A percentile compares a stretch with the other conserved stretches of the same genome.
These are phyloP conservation scores for Lachancea mirantina DNA, from an alignment of 805 yeast species.

Conservation along the genomic window DNA sequence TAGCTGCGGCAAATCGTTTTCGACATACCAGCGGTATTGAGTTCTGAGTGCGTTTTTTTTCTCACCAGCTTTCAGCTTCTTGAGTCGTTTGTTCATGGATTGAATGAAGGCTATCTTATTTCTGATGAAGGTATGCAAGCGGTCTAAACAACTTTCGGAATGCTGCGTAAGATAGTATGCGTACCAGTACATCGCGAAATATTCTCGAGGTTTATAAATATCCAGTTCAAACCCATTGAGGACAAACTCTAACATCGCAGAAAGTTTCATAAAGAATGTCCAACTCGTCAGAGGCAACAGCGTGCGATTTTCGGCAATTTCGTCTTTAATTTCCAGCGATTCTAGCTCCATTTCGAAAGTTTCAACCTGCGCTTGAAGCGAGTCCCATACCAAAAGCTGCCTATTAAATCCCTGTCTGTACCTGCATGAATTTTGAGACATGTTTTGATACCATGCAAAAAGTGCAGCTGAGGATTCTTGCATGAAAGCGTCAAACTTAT, in stretches of 20 bases:
- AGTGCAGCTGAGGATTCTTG: constrained; percentile 43
- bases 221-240: constrained; percentile 71
- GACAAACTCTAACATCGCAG: constrained; percentile 64
- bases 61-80: constrained; percentile 45
- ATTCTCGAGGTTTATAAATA: constrained; percentile 65
- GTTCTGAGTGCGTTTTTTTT: constrained; percentile 38
- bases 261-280: constrained; percentile 58
- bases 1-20: constrained; percentile 33
- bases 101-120: constrained; percentile 31
- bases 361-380: constrained; percentile 71
- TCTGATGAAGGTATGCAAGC: constrained; percentile 29
- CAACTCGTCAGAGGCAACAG: constrained; percentile 66
- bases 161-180: constrained; percentile 47
- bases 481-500: constrained; percentile 17
- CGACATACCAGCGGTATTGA: constrained; percentile 29
- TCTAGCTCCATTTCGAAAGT: constrained; percentile 45
- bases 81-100: constrained; percentile 34
- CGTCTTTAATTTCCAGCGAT: constrained; percentile 31
- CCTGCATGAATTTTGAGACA: constrained; percentile 67
- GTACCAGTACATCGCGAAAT: constrained; percentile 62
- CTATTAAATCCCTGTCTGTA: constrained; percentile 69
- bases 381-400: constrained; percentile 59
- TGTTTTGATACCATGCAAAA: constrained; percentile 37
- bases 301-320: constrained; percentile 23
- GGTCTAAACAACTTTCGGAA: constrained; percentile 35